phyloP scores from a whole-genome alignment of 345 rosid genomes.

The Geranium brycei region DNA sequence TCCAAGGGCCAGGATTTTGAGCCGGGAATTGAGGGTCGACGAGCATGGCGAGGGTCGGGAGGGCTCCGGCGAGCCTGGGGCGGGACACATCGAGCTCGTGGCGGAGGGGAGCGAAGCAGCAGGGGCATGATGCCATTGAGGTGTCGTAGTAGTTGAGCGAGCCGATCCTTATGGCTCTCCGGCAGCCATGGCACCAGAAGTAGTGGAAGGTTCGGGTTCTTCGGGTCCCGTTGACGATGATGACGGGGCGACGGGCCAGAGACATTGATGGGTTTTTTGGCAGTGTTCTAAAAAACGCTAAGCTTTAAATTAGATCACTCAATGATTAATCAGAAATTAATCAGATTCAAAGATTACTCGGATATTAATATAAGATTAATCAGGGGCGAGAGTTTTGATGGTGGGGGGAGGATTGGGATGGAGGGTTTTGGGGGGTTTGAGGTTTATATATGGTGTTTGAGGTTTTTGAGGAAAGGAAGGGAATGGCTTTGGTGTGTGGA shows the following conservation, averaged over 20 bases:
- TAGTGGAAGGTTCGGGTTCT: constrained; percentile 54
- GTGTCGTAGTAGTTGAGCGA: constrained; percentile 20
- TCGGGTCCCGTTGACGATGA: constrained; percentile 38
- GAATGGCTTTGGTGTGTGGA: constrained; percentile 21
- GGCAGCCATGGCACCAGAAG: constrained; percentile 61
- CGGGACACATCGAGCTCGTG: constrained; percentile 43
- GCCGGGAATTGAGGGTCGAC: constrained; percentile 11
- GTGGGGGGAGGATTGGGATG: background rate
- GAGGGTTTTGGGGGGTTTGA: background rate
- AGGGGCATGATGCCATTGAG: constrained; percentile 27
- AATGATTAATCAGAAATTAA: no score
- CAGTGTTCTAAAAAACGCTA: no score
- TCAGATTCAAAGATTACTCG: no score
- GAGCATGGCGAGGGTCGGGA: constrained; percentile 15
- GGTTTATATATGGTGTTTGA: background rate
- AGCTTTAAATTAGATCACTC: no score
- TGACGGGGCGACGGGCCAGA: constrained; percentile 28
- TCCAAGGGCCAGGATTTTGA: constrained; percentile 45
- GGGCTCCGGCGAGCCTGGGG: constrained; percentile 12
- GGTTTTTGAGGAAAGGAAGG: constrained; percentile 3
- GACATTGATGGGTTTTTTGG: constrained; percentile 13
- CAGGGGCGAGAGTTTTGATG: background rate
- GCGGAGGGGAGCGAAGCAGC: constrained; percentile 29
- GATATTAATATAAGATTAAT: no score
- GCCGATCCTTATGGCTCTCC: constrained; percentile 32